A percentile compares a stretch with the other conserved stretches of the same genome.
These are phyloP conservation scores for Coniella vitis DNA, from an alignment of 2,329 filamentous ascomycete species.

Conservation along the genomic window DNA sequence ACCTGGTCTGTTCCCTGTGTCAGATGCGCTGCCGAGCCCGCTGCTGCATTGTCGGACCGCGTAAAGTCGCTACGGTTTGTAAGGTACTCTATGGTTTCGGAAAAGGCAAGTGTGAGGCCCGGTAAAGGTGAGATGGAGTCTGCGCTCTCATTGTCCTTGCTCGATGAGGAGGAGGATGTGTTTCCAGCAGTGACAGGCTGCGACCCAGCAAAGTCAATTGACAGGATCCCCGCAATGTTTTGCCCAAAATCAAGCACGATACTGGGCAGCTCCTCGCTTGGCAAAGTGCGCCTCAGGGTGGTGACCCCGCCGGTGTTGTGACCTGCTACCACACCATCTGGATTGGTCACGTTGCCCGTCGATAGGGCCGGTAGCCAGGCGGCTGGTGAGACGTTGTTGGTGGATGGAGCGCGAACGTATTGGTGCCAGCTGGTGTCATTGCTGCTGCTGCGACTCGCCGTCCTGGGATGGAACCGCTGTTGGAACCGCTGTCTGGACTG, in stretches of 20 bases:
- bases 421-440: slow-evolving; percentile 11
- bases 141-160: slow-evolving; percentile 15
- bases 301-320: slow-evolving; percentile 20
- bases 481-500: neutral
- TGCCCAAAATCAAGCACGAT: slow-evolving; percentile 45
- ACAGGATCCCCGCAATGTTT: slow-evolving; percentile 37
- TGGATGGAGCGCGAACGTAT: slow-evolving; percentile 14
- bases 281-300: slow-evolving; percentile 24
- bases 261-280: slow-evolving; percentile 24
- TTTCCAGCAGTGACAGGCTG: neutral
- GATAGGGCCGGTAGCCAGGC: slow-evolving; percentile 21
- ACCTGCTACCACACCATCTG: slow-evolving; percentile 26
- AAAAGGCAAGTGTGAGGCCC: slow-evolving; percentile 41
- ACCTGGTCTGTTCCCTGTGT: slow-evolving; percentile 44
- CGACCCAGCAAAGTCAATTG: slow-evolving; percentile 34
- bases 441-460: neutral
- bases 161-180: no score
- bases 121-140: slow-evolving; percentile 20
- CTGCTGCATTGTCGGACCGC: slow-evolving; percentile 36
- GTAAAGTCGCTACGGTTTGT: slow-evolving; percentile 40
- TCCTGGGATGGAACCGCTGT: no score
- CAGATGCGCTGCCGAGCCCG: slow-evolving; percentile 21
- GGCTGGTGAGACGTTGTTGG: slow-evolving; percentile 6
- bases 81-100: slow-evolving; percentile 40
- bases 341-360: slow-evolving; percentile 32